Conservation (phyloP, 768 basidiomycete genomes). For the Brasilioporus rufonigricans region DNA sequence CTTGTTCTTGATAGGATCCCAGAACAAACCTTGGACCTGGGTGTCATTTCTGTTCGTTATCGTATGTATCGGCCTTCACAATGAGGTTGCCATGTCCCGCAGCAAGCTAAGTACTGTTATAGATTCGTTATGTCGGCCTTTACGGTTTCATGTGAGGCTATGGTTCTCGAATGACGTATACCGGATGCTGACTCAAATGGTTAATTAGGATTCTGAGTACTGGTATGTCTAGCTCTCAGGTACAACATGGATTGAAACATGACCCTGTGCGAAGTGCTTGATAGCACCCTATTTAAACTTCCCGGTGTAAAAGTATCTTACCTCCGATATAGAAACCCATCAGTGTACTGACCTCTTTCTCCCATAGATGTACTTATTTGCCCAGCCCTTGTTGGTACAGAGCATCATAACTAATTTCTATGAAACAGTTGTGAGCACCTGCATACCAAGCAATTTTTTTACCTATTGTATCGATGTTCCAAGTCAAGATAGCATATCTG, state of each 20-base stretch:
- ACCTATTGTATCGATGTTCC: not conserved
- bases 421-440: conserved; percentile 1
- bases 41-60: not conserved
- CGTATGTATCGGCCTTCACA: not conserved
- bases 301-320: conserved; percentile 1
- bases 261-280: not conserved
- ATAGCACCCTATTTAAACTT: not conserved
- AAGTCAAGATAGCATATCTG: not conserved
- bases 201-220: not conserved
- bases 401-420: not conserved
- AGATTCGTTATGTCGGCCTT: conserved; percentile 8
- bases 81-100: not conserved
- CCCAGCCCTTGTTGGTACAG: not conserved
- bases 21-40: not conserved
- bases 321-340: too few relatives aligned
- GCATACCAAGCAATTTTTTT: not conserved
- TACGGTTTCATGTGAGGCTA: not conserved
- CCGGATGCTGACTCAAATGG: not conserved
- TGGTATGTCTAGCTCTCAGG: not conserved
- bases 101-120: not conserved
- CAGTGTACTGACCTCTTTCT: not conserved
- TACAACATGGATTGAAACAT: not conserved
- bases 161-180: not conserved
- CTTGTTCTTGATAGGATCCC: not conserved
- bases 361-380: conserved; percentile 3